phyloP scores from a whole-genome alignment of 805 yeast species.

The Diddensiella santjacobensis region DNA sequence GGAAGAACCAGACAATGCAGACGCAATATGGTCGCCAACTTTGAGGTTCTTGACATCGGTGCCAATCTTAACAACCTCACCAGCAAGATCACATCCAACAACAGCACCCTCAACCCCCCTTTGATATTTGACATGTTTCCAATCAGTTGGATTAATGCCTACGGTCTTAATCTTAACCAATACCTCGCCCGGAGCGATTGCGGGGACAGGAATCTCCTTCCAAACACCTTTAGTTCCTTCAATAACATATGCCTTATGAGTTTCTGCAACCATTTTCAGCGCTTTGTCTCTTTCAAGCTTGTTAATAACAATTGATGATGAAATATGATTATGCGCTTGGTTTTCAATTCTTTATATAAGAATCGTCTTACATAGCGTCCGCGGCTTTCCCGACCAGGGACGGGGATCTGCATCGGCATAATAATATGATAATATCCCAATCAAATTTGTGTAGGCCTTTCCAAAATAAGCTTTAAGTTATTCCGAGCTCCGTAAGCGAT shows the following conservation, averaged over 20 bases:
- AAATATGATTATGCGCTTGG: too few relatives aligned
- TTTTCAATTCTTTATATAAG: too few relatives aligned
- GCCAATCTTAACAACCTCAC: conserved; percentile 52
- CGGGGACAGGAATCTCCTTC: conserved; percentile 34
- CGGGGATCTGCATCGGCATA: too few relatives aligned
- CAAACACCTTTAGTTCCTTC: conserved; percentile 33
- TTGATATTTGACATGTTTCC: conserved; percentile 50
- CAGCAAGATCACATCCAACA: conserved; percentile 60
- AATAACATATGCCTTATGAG: conserved; percentile 43
- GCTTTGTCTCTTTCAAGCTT: too few relatives aligned
- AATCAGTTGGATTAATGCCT: conserved; percentile 68
- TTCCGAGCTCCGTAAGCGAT: too few relatives aligned
- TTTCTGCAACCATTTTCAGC: too few relatives aligned
- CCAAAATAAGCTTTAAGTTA: too few relatives aligned
- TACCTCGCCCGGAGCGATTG: conserved; percentile 38
- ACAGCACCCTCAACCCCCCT: conserved; percentile 46
- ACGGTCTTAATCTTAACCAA: conserved; percentile 50
- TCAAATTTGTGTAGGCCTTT: too few relatives aligned
- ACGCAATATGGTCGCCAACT: conserved; percentile 57
- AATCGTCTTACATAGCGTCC: too few relatives aligned
- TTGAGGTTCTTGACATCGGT: conserved; percentile 37
- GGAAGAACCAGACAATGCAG: conserved; percentile 53
- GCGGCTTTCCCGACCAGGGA: too few relatives aligned
- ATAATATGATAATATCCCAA: too few relatives aligned
- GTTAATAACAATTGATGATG: too few relatives aligned